Percentiles rank a stretch among this genome's conserved stretches.
phyloP scores from a whole-genome alignment of 2,329 filamentous ascomycete species.

The Chalaropsis ovoidea region DNA sequence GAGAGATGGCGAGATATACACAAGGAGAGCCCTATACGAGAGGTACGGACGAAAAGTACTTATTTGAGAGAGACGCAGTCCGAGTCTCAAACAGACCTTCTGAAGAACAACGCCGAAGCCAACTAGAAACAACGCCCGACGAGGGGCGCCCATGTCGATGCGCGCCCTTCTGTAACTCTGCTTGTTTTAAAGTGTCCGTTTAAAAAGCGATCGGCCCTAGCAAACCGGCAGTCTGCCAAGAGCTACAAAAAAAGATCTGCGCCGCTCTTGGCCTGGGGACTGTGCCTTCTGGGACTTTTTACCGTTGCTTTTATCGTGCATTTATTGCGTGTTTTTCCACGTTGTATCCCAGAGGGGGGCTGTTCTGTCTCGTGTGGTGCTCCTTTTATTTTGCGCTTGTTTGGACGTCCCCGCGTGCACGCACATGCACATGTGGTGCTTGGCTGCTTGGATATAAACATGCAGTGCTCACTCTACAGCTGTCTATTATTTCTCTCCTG shows the following conservation, averaged over 20 bases:
- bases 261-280: not conserved
- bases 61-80: not conserved
- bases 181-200: constrained; percentile 1
- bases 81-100: not conserved
- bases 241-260: constrained; percentile 13
- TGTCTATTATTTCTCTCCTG: not conserved
- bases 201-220: constrained; percentile 3
- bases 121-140: not conserved
- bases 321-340: not conserved
- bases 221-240: not conserved
- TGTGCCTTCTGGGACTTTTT: not conserved
- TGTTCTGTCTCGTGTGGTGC: constrained; percentile 1
- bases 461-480: not conserved
- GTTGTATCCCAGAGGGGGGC: not conserved
- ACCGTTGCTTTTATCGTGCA: not conserved
- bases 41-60: no score
- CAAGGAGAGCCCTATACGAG: no score
- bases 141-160: constrained; percentile 1
- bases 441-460: constrained; percentile 10
- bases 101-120: not conserved
- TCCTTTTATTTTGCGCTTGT: constrained; percentile 15
- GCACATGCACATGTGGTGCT: not conserved
- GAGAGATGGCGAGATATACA: not conserved
- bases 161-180: not conserved
- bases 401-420: not conserved